Evolutionary conservation across 2,329 filamentous ascomycete genomes (phyloP), one percentile per base, ranked within the genome.

Genomic region (Celoporthe dispersa): DNA sequence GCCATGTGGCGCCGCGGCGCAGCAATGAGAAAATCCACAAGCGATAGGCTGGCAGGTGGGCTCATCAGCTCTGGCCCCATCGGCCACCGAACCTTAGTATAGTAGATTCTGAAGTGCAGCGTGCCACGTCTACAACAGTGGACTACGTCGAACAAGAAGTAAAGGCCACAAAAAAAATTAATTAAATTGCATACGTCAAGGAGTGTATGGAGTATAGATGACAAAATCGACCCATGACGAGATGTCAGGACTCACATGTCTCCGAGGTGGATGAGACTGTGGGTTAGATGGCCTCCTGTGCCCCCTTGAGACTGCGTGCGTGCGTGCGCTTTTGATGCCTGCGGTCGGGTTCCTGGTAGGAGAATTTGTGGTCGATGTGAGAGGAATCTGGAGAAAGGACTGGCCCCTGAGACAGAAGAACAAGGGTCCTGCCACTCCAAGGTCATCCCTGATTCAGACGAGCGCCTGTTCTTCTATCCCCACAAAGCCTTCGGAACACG

Each of bases 401-500:
- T 51, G 62, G 62, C 62, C 62, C 62, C 62, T 64, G 62, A 64
- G 41, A 51, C 41, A n/a, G 41, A 33, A 63, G 9, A 39, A 12
- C 62, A 28, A 64, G 41, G 62, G 39, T 64, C 28, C 19, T 33
- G 8, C 41, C 41, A 28, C 28, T 33, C 12, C 62, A 64, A 39
- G 62, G 41, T 48, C 39, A 48, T 64, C 62, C 62, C 41, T 64
- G 62, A 39, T 33, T 28, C 7, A 51, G 19, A 44, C 53, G 59
- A 67, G 67, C 64, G 35, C 59, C 64, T 67, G 61, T 41, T 22
- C 22, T 28, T 39, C 41, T 57, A 61, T 67, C 68, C 68, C 68
- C 64, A 67, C 57, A 69, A 63, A 62, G 35, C 57, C 28, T 57
- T 41, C 22, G 44, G 57, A 31, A 53, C 33, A 35, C 41, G 68